These are phyloP conservation scores for Trichosporon sp. DNA, from an alignment of 1,284 basidiomycete species.

Conservation along the genomic window DNA sequence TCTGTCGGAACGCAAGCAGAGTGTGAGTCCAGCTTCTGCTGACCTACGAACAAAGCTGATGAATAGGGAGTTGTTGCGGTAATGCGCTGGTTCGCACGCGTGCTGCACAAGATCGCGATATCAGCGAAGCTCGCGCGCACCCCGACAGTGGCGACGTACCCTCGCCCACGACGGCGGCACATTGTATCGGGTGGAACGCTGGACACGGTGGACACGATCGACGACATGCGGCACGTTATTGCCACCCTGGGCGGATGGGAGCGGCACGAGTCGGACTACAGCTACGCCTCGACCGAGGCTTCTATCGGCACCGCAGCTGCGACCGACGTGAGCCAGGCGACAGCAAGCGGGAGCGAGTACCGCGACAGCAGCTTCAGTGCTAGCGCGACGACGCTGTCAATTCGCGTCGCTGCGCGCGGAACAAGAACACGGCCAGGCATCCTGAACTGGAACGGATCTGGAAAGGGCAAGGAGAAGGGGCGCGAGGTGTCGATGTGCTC, in stretches of 20 bases:
- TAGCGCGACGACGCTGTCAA: neutral
- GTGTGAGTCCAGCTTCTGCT: neutral
- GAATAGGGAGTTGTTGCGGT: conserved; percentile 16
- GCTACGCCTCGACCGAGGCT: too few species aligned
- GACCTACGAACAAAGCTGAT: conserved; percentile 1
- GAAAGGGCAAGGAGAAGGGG: neutral
- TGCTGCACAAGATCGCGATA: conserved; percentile 9
- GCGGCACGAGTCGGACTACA: neutral
- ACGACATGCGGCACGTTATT: conserved; percentile 34
- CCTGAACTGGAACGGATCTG: neutral
- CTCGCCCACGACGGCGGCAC: conserved; percentile 5
- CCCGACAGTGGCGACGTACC: neutral
- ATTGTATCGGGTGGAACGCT: neutral
- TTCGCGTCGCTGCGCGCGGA: neutral
- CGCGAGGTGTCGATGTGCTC: neutral
- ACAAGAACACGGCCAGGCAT: neutral
- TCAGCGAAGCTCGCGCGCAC: conserved; percentile 13
- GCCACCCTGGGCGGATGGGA: conserved; percentile 42
- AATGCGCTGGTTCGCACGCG: neutral
- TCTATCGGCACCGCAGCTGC: too few species aligned
- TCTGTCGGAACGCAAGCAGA: neutral
- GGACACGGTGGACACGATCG: conserved; percentile 33
- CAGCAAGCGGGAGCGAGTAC: neutral
- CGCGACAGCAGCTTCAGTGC: neutral
- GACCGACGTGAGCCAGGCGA: neutral